Conservation (phyloP, 371 early-diverging fungal species). For the Mortierella sp. region DNA sequence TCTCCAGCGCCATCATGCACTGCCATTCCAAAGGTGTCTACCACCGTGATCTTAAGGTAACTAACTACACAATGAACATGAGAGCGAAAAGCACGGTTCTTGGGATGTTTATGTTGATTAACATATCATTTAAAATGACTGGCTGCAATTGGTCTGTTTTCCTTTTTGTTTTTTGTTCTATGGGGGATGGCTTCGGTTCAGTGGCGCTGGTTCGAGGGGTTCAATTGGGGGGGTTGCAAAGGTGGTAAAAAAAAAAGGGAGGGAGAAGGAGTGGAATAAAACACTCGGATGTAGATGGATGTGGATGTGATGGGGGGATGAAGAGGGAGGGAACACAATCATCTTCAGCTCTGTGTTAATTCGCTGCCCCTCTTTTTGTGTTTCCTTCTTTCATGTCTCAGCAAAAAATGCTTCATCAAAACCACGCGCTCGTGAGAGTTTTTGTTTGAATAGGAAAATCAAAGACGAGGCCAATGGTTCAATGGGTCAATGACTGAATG, state of each 20-base stretch:
- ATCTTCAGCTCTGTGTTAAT: not conserved
- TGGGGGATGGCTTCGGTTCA: not conserved
- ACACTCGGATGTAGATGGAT: not conserved
- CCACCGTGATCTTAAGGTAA: slow-evolving; percentile 84
- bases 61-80: not conserved
- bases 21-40: slow-evolving; percentile 71
- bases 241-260: not conserved
- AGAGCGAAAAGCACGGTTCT: too few relatives aligned
- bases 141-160: not conserved
- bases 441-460: not conserved
- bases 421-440: slow-evolving; percentile 9
- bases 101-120: not conserved
- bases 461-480: not conserved
- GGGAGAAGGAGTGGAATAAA: not conserved
- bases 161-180: not conserved
- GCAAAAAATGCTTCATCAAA: slow-evolving; percentile 4
- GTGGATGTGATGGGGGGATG: not conserved
- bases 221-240: not conserved
- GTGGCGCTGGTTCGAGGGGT: not conserved
- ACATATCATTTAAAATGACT: not conserved
- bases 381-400: not conserved
- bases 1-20: slow-evolving; percentile 69
- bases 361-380: not conserved
- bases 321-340: not conserved
- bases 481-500: not conserved